Evolutionary conservation across 1,139 yeast species (phyloP).

Genomic region (Saccharomyces hybrid): DNA sequence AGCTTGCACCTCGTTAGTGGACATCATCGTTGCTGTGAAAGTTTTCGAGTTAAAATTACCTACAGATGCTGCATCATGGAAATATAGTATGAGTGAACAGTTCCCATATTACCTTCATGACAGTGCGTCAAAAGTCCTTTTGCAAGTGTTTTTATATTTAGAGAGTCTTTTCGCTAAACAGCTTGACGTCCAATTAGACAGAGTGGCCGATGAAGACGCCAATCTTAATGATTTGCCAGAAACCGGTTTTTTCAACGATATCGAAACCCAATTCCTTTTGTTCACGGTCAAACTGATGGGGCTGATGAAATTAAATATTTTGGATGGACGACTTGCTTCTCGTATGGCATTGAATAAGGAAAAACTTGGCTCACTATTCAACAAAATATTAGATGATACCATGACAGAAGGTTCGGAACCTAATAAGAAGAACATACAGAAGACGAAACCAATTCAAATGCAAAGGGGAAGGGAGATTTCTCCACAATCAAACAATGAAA

Average conservation of each 20-base stretch:
- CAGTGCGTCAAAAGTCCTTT: slow-evolving; percentile 20
- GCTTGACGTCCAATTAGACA: slow-evolving; percentile 38
- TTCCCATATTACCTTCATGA: slow-evolving; percentile 15
- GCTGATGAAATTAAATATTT: slow-evolving; percentile 37
- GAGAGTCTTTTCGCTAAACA: slow-evolving; percentile 29
- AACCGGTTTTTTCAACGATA: slow-evolving; percentile 25
- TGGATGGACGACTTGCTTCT: slow-evolving; percentile 29
- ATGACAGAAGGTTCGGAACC: slow-evolving; percentile 14
- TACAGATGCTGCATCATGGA: slow-evolving; percentile 20
- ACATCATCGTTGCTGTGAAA: slow-evolving; percentile 28
- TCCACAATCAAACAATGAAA: neutral
- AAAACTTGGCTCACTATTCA: slow-evolving; percentile 39
- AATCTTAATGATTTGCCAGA: slow-evolving; percentile 36
- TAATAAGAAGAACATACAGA: neutral
- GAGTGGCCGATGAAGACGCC: slow-evolving; percentile 53
- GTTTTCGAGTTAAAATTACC: slow-evolving; percentile 28
- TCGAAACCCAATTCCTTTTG: slow-evolving; percentile 40
- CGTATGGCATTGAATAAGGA: slow-evolving; percentile 46
- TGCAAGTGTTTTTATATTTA: slow-evolving; percentile 30
- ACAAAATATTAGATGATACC: slow-evolving; percentile 25
- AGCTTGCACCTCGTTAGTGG: slow-evolving; percentile 21
- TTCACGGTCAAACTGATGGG: slow-evolving; percentile 44
- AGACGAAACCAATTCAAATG: neutral
- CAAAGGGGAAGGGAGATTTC: neutral
- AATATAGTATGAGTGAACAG: slow-evolving; percentile 10